A percentile compares a stretch with the other conserved stretches of the same genome.
Conservation (phyloP, 2,329 filamentous ascomycete genomes). For the Epichloe glyceriae region DNA sequence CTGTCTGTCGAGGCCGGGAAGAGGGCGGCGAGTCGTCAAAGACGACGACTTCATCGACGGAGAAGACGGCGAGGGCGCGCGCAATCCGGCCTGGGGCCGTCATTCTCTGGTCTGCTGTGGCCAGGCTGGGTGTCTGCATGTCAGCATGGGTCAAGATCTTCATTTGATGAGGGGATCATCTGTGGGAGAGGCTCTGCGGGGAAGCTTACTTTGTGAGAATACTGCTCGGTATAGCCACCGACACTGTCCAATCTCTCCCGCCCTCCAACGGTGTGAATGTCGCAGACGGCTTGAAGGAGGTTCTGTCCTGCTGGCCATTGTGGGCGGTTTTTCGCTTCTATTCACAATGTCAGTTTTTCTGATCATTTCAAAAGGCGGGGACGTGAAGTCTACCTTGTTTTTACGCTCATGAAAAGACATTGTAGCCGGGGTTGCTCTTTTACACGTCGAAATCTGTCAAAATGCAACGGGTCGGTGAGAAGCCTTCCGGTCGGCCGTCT, state of each 20-base stretch:
- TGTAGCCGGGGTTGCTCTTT: neutral
- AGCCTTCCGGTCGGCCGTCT: neutral
- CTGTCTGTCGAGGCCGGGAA: slow-evolving; percentile 31
- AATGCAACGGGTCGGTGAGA: neutral
- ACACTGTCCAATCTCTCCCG: slow-evolving; percentile 60
- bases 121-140: slow-evolving; percentile 35
- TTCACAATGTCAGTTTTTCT: neutral
- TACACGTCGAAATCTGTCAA: neutral
- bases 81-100: slow-evolving; percentile 62
- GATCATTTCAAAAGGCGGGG: neutral
- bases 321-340: slow-evolving; percentile 39
- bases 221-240: slow-evolving; percentile 66
- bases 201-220: slow-evolving; percentile 55
- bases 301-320: slow-evolving; percentile 23
- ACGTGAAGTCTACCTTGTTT: slow-evolving; percentile 14
- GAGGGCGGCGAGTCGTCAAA: slow-evolving; percentile 55
- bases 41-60: slow-evolving; percentile 70
- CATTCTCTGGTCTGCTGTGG: slow-evolving; percentile 64
- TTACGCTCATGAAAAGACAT: slow-evolving; percentile 23
- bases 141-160: neutral
- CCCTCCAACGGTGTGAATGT: slow-evolving; percentile 50
- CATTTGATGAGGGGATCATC: neutral
- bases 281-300: slow-evolving; percentile 52
- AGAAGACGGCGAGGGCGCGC: slow-evolving; percentile 70
- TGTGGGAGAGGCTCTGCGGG: neutral